Evolutionary conservation across 2,329 filamentous ascomycete species (phyloP).

Genomic region (Diaporthe helianthi): DNA sequence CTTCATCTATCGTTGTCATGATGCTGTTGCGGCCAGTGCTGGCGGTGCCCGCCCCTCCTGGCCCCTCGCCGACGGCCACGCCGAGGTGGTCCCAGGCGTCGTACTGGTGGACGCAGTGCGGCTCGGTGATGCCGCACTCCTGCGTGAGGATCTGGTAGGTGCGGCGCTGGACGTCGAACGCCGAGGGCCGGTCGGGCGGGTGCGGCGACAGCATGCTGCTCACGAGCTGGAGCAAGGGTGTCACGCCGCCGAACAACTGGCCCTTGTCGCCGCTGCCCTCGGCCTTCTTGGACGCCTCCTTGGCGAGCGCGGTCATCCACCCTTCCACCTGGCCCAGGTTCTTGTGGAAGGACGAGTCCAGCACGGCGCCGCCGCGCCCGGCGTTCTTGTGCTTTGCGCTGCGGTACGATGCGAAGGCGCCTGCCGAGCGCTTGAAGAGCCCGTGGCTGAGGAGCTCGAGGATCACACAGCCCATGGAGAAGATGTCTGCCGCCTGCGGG

Average conservation of each 20-base stretch:
- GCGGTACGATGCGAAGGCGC: slow-evolving; percentile 71
- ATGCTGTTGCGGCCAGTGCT: slow-evolving; percentile 16
- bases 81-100: slow-evolving; percentile 42
- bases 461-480: slow-evolving; percentile 75
- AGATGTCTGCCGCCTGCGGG: slow-evolving; percentile 71
- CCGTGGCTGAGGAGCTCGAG: slow-evolving; percentile 72
- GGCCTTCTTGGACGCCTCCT: slow-evolving; percentile 61
- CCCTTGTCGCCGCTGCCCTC: slow-evolving; percentile 42
- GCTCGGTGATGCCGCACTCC: slow-evolving; percentile 54
- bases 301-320: slow-evolving; percentile 70
- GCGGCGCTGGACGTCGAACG: slow-evolving; percentile 58
- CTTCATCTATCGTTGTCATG: slow-evolving; percentile 23
- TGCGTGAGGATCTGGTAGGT: slow-evolving; percentile 61
- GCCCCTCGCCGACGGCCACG: neutral
- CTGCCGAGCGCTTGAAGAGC: slow-evolving; percentile 70
- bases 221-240: slow-evolving; percentile 59
- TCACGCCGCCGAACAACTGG: slow-evolving; percentile 56
- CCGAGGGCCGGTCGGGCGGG: slow-evolving; percentile 60
- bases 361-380: slow-evolving; percentile 65
- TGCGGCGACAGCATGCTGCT: slow-evolving; percentile 61
- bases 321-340: slow-evolving; percentile 72
- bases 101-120: slow-evolving; percentile 62
- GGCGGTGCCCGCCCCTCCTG: neutral
- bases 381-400: slow-evolving; percentile 68
- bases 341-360: slow-evolving; percentile 75